phyloP scores from a whole-genome alignment of 495 filamentous ascomycete species.

The Podospora sp. region DNA sequence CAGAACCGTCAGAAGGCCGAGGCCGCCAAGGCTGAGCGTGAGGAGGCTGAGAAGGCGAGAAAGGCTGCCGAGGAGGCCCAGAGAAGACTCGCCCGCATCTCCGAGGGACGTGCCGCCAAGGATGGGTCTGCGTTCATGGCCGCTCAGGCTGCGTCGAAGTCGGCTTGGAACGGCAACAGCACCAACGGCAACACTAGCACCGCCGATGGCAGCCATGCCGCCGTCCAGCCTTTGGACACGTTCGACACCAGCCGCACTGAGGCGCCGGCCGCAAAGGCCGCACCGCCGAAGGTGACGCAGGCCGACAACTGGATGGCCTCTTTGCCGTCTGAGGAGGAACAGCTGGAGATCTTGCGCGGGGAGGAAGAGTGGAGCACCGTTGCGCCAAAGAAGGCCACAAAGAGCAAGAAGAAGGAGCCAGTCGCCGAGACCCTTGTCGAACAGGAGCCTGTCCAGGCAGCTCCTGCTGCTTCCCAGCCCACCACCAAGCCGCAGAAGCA shows the following conservation, averaged over 20 bases:
- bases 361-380: slow-evolving; percentile 77
- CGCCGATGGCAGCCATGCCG: slow-evolving; percentile 32
- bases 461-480: slow-evolving; percentile 16
- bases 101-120: slow-evolving; percentile 77
- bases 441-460: slow-evolving; percentile 19
- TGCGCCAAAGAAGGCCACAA: slow-evolving; percentile 65
- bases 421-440: slow-evolving; percentile 33
- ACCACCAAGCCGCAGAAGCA: slow-evolving; percentile 30
- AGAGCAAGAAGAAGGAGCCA: slow-evolving; percentile 48
- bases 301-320: slow-evolving; percentile 55
- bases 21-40: slow-evolving; percentile 67
- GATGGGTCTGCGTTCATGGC: slow-evolving; percentile 63
- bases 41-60: slow-evolving; percentile 73
- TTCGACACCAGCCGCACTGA: slow-evolving; percentile 54
- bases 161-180: slow-evolving; percentile 60
- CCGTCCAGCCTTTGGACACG: slow-evolving; percentile 71
- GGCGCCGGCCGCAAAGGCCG: slow-evolving; percentile 29
- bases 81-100: slow-evolving; percentile 73
- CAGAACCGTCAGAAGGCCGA: slow-evolving; percentile 84
- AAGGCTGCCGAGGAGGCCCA: slow-evolving; percentile 75
- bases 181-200: slow-evolving; percentile 38
- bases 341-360: slow-evolving; percentile 68
- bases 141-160: slow-evolving; percentile 50
- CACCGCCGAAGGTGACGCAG: slow-evolving; percentile 33
- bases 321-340: slow-evolving; percentile 82